These are phyloP conservation scores for Triangularia verruculosa DNA, from an alignment of 2,329 filamentous ascomycete genomes.

Conservation along the genomic window DNA sequence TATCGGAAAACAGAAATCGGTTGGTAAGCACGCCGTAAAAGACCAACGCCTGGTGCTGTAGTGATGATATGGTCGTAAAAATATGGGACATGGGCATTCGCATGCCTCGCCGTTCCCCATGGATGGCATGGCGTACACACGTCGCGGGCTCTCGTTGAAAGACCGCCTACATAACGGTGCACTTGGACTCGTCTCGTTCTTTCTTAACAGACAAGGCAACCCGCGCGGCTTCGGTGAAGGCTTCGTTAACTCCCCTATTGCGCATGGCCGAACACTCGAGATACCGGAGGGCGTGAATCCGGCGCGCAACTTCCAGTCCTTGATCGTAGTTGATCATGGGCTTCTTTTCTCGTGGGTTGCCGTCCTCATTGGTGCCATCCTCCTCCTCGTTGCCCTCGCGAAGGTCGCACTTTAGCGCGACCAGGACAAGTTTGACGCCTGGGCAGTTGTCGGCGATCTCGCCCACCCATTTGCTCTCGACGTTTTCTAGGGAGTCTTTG, in stretches of 20 bases:
- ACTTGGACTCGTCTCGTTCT: slow-evolving; percentile 61
- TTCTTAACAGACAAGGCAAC: slow-evolving; percentile 77
- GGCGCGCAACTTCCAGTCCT: slow-evolving; percentile 84
- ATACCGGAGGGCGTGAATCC: slow-evolving; percentile 90
- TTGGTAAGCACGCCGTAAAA: slow-evolving; percentile 6
- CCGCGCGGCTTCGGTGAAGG: slow-evolving; percentile 94
- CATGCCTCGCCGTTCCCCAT: background rate
- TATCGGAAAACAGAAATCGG: slow-evolving; percentile 4
- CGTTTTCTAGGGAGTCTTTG: slow-evolving; percentile 94
- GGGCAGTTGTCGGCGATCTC: slow-evolving; percentile 98
- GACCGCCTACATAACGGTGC: slow-evolving; percentile 54
- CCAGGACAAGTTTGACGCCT: slow-evolving; percentile 88
- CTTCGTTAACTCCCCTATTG: slow-evolving; percentile 96
- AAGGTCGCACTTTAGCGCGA: slow-evolving; percentile 95
- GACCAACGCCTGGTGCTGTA: slow-evolving; percentile 7
- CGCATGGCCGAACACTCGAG: slow-evolving; percentile 98
- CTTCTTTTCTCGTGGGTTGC: slow-evolving; percentile 55
- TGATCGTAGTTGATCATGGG: slow-evolving; percentile 86
- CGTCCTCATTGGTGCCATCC: slow-evolving; percentile 38
- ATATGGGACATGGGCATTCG: background rate
- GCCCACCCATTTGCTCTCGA: slow-evolving; percentile 96
- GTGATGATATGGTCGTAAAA: slow-evolving; percentile 7
- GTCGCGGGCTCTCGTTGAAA: background rate
- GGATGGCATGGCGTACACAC: background rate
- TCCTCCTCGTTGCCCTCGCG: slow-evolving; percentile 74